Evolutionary conservation across 2,329 filamentous ascomycete species (phyloP).

Genomic region (Paraphoma sp.): DNA sequence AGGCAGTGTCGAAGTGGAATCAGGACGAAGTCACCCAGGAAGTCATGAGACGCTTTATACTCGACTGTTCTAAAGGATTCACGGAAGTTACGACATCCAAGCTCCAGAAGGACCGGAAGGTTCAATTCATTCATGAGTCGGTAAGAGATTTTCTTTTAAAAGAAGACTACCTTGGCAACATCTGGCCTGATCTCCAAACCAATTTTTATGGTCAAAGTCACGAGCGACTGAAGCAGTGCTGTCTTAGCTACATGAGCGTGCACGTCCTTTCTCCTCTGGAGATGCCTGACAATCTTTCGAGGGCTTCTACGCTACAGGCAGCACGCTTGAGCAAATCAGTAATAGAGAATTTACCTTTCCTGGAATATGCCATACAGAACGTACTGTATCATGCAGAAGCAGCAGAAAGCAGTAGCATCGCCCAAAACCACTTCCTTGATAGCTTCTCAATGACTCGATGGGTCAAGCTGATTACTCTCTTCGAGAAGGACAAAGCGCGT

Average conservation of each 20-base stretch:
- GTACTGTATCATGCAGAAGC: constrained; percentile 52
- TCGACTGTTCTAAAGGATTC: constrained; percentile 28
- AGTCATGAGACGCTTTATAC: constrained; percentile 18
- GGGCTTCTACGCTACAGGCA: too few species aligned
- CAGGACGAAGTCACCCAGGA: constrained; percentile 15
- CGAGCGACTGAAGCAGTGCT: constrained; percentile 41
- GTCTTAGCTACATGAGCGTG: constrained; percentile 18
- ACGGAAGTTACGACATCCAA: constrained; percentile 17
- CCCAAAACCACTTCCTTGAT: constrained; percentile 19
- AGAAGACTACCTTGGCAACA: constrained; percentile 34
- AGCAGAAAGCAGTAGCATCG: constrained; percentile 36
- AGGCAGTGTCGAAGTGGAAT: constrained; percentile 12
- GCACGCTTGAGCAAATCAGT: too few species aligned
- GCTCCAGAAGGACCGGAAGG: constrained; percentile 8
- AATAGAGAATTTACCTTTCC: constrained; percentile 49
- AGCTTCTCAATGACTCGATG: constrained; percentile 38
- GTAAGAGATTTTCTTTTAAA: constrained; percentile 50
- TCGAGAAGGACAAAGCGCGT: constrained; percentile 34
- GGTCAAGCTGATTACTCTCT: constrained; percentile 41
- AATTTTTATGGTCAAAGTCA: constrained; percentile 48
- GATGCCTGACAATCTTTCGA: too few species aligned
- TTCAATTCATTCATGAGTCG: constrained; percentile 39
- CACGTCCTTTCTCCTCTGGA: too few species aligned
- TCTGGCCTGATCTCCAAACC: constrained; percentile 41
- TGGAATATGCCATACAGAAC: constrained; percentile 54